A percentile compares a stretch with the other conserved stretches of the same genome.
Evolutionary conservation across 2,329 filamentous ascomycete genomes (phyloP).

Genomic region (Hortaea sp.): DNA sequence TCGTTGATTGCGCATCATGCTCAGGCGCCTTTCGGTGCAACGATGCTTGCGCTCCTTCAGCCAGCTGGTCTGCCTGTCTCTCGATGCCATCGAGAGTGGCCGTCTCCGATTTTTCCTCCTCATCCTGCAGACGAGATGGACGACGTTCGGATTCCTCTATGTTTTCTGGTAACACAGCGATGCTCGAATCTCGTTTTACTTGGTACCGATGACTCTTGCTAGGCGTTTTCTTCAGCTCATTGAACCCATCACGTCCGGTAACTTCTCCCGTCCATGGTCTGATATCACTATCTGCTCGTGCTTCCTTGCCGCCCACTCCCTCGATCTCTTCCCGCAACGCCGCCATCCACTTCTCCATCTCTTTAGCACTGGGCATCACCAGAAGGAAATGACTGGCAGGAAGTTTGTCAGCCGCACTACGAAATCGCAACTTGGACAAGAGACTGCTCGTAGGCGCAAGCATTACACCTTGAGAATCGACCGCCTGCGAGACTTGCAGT

Average conservation of each 20-base stretch:
- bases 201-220: constrained; percentile 28
- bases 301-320: constrained; percentile 55
- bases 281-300: constrained; percentile 21
- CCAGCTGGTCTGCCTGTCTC: constrained; percentile 5
- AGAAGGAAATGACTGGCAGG: constrained; percentile 56
- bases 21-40: constrained; percentile 2
- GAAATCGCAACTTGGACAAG: constrained; percentile 54
- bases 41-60: constrained; percentile 1
- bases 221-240: constrained; percentile 12
- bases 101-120: constrained; percentile 4
- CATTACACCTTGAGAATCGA: constrained; percentile 47
- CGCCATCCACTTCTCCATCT: constrained; percentile 68
- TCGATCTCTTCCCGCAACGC: constrained; percentile 61
- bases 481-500: constrained; percentile 59
- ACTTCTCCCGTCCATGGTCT: not conserved
- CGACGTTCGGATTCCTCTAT: too few species aligned
- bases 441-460: constrained; percentile 48
- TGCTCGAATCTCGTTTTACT: constrained; percentile 25
- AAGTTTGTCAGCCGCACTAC: constrained; percentile 22
- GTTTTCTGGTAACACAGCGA: too few species aligned
- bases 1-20: constrained; percentile 15
- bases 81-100: constrained; percentile 10
- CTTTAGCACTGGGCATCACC: constrained; percentile 60
- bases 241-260: not conserved
- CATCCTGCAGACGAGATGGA: not conserved